Evolutionary conservation across 306 rosid species (phyloP).

Genomic region (Mucuna pruriens): DNA sequence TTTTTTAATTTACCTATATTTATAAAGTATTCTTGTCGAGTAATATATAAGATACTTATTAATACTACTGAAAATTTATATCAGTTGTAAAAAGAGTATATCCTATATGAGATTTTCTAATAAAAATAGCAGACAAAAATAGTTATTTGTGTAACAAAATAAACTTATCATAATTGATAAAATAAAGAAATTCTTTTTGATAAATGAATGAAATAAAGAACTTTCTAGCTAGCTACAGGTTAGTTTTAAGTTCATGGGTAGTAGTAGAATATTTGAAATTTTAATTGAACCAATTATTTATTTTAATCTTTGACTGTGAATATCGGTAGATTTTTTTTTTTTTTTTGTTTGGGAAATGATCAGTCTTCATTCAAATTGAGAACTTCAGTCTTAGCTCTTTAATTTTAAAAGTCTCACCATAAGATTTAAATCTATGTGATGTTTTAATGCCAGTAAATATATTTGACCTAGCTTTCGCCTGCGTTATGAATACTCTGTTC

Average conservation of each 20-base stretch:
- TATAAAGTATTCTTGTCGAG: not conserved
- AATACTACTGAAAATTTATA: not conserved
- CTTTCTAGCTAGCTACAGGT: not conserved
- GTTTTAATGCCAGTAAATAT: not conserved
- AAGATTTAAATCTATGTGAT: not conserved
- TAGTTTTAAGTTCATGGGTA: not conserved
- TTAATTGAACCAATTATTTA: not conserved
- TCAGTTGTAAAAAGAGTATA: not conserved
- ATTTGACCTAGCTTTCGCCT: slow-evolving; percentile 12
- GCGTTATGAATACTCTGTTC: not conserved
- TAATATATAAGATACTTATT: not conserved
- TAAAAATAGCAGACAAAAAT: not conserved
- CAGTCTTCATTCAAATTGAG: not conserved
- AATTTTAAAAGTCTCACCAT: not conserved
- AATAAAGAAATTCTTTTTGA: not conserved
- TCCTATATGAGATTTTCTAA: not conserved
- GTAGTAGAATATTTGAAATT: not conserved
- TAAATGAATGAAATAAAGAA: not conserved
- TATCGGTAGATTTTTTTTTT: not conserved
- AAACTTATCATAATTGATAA: not conserved
- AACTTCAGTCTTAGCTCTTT: not conserved
- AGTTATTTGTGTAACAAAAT: not conserved
- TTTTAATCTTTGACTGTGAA: not conserved
- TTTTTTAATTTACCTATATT: not conserved
- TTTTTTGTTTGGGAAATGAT: too few species aligned